phyloP scores from a whole-genome alignment of 1,284 basidiomycete genomes.

The Boletus sp. region DNA sequence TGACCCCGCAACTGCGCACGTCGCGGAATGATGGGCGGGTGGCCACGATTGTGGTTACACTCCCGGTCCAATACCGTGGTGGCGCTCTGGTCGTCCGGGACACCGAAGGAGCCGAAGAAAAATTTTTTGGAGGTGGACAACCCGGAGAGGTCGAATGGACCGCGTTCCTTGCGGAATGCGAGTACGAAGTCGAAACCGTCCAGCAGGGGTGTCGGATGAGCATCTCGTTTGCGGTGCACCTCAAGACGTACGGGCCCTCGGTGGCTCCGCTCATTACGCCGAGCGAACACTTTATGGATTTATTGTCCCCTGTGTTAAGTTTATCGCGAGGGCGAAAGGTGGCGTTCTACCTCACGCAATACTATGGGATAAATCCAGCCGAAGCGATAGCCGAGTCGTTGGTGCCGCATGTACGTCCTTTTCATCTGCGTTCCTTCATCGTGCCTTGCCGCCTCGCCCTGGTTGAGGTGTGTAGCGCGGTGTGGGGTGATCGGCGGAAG shows the following conservation, averaged over 20 bases:
- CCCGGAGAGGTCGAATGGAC: conserved; percentile 69
- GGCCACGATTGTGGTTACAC: conserved; percentile 67
- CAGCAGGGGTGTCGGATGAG: conserved; percentile 65
- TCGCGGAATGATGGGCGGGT: conserved; percentile 60
- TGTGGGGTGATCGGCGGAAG: conserved; percentile 14
- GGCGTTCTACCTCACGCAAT: conserved; percentile 65
- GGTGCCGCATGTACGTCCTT: conserved; percentile 59
- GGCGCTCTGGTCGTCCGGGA: conserved; percentile 60
- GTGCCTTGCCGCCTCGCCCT: conserved; percentile 4
- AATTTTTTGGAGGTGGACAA: conserved; percentile 59
- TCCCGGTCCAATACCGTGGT: conserved; percentile 69
- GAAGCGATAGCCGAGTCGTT: conserved; percentile 65
- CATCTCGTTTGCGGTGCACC: conserved; percentile 66
- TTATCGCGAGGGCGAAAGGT: conserved; percentile 63
- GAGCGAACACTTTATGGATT: conserved; percentile 67
- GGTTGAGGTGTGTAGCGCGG: conserved; percentile 3
- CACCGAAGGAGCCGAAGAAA: conserved; percentile 55
- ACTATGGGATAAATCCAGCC: conserved; percentile 71
- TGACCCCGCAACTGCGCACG: conserved; percentile 50
- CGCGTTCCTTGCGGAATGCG: conserved; percentile 67
- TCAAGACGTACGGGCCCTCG: conserved; percentile 61
- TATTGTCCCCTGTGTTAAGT: conserved; percentile 66
- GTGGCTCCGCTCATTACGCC: conserved; percentile 65
- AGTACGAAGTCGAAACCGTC: conserved; percentile 67
- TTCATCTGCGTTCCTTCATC: conserved; percentile 8